A percentile compares a stretch with the other conserved stretches of the same genome.
phyloP scores from a whole-genome alignment of 495 filamentous ascomycete species.

The Cladorrhinum samala region DNA sequence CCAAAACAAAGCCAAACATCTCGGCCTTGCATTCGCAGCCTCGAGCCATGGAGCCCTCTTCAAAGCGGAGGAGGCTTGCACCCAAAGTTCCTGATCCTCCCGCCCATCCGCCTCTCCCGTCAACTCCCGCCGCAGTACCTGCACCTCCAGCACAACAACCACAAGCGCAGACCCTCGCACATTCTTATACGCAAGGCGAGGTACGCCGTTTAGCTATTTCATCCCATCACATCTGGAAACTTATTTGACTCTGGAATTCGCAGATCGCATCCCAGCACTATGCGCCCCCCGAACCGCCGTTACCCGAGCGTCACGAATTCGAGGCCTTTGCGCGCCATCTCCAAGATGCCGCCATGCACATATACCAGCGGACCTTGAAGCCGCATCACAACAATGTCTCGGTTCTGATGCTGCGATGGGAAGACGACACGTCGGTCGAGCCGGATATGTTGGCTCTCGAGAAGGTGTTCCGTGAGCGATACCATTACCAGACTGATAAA shows the following conservation, averaged over 20 bases:
- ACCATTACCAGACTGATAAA: constrained; percentile 46
- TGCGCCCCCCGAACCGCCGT: constrained; percentile 18
- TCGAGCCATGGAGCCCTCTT: constrained; percentile 29
- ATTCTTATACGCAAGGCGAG: constrained; percentile 24
- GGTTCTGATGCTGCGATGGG: constrained; percentile 50
- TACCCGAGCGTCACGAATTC: constrained; percentile 46
- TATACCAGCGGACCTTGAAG: constrained; percentile 47
- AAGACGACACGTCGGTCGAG: constrained; percentile 46
- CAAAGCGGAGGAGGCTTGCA: constrained; percentile 33
- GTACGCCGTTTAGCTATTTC: constrained; percentile 10
- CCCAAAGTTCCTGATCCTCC: constrained; percentile 30
- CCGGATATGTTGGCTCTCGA: constrained; percentile 42
- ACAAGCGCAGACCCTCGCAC: constrained; percentile 18
- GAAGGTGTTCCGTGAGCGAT: constrained; percentile 46
- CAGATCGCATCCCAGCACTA: constrained; percentile 24
- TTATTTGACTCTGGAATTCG: too few species aligned
- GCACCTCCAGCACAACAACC: constrained; percentile 15
- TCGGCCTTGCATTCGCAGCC: neutral
- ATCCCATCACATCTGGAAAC: neutral
- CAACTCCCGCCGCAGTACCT: constrained; percentile 8
- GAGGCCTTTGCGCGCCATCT: constrained; percentile 53
- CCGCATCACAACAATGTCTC: constrained; percentile 46
- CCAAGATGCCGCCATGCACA: constrained; percentile 51
- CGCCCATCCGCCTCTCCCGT: constrained; percentile 7
- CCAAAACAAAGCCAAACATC: neutral